These are phyloP conservation scores for Davidsoniella virescens DNA, from an alignment of 2,329 filamentous ascomycete species.

Conservation along the genomic window DNA sequence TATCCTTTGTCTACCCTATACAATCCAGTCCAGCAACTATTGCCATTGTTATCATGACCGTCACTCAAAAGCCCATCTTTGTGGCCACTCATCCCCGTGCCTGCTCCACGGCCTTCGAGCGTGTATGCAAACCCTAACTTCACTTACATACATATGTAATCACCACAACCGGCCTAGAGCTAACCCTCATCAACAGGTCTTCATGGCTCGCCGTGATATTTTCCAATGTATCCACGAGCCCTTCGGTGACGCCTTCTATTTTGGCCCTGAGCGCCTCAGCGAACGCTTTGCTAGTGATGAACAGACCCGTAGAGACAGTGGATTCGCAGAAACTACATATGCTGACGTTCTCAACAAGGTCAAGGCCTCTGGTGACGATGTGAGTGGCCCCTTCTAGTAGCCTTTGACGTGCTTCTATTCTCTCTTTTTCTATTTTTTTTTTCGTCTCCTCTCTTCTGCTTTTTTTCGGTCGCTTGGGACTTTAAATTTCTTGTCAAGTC, in stretches of 20 bases:
- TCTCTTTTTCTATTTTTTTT: neutral
- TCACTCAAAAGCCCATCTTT: slow-evolving; percentile 63
- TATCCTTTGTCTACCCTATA: slow-evolving; percentile 1
- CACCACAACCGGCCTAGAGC: neutral
- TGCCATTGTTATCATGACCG: slow-evolving; percentile 21
- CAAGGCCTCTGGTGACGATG: slow-evolving; percentile 56
- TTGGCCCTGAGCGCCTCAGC: slow-evolving; percentile 75
- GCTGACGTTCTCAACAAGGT: slow-evolving; percentile 63
- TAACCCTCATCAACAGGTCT: slow-evolving; percentile 43
- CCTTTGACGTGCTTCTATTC: neutral
- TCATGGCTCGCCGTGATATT: slow-evolving; percentile 79
- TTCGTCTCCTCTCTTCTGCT: neutral
- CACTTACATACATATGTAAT: neutral
- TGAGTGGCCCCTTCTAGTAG: slow-evolving; percentile 20
- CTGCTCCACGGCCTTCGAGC: slow-evolving; percentile 93
- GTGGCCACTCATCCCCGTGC: slow-evolving; percentile 86
- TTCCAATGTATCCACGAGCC: slow-evolving; percentile 84
- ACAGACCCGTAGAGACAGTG: slow-evolving; percentile 38
- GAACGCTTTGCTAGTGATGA: slow-evolving; percentile 59
- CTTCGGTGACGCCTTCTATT: slow-evolving; percentile 94
- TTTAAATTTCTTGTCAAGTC: no score
- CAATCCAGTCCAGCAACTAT: neutral
- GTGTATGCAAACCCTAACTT: slow-evolving; percentile 32
- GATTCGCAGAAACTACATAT: slow-evolving; percentile 55
- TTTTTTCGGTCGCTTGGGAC: slow-evolving; percentile 2